A percentile compares a stretch with the other conserved stretches of the same genome.
Conservation (phyloP, 768 basidiomycete species). For the Tulasnella sp. region DNA sequence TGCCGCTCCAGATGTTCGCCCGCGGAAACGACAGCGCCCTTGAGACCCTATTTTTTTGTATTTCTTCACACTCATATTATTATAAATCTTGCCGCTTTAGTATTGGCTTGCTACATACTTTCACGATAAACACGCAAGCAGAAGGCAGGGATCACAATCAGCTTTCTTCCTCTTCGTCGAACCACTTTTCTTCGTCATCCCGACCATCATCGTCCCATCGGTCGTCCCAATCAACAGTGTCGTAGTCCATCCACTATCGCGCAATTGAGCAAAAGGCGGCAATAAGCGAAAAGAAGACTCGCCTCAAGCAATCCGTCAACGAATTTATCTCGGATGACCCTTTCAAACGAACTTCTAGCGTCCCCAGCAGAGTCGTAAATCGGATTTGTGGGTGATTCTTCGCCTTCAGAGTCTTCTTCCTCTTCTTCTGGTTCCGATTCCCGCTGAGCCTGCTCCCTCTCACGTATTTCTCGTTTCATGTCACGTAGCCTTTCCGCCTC, state of each 20-base stretch:
- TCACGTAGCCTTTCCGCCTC: slow-evolving; percentile 63
- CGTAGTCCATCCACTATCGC: slow-evolving; percentile 36
- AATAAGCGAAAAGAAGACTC: slow-evolving; percentile 6
- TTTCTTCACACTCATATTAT: not conserved
- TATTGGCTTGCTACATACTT: not conserved
- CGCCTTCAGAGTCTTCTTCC: slow-evolving; percentile 64
- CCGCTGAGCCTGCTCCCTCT: slow-evolving; percentile 49
- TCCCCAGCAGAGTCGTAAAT: slow-evolving; percentile 27
- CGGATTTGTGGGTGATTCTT: slow-evolving; percentile 26
- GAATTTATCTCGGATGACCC: slow-evolving; percentile 35
- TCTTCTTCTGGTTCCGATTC: slow-evolving; percentile 52
- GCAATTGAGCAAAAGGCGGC: not conserved
- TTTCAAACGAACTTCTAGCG: slow-evolving; percentile 34
- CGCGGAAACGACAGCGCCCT: slow-evolving; percentile 32
- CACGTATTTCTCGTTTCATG: slow-evolving; percentile 48
- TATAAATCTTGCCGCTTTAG: not conserved
- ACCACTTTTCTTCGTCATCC: slow-evolving; percentile 39
- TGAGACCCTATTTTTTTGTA: not conserved
- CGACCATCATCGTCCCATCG: slow-evolving; percentile 35
- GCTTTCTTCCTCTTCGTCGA: slow-evolving; percentile 38
- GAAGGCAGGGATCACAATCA: not conserved
- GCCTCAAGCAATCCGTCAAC: slow-evolving; percentile 37
- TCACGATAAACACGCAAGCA: not conserved
- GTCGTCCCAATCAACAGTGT: slow-evolving; percentile 37
- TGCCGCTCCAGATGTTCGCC: slow-evolving; percentile 14